Evolutionary conservation across 208 protist genomes (phyloP).

Genomic region (Acanthamoeba healyi): DNA sequence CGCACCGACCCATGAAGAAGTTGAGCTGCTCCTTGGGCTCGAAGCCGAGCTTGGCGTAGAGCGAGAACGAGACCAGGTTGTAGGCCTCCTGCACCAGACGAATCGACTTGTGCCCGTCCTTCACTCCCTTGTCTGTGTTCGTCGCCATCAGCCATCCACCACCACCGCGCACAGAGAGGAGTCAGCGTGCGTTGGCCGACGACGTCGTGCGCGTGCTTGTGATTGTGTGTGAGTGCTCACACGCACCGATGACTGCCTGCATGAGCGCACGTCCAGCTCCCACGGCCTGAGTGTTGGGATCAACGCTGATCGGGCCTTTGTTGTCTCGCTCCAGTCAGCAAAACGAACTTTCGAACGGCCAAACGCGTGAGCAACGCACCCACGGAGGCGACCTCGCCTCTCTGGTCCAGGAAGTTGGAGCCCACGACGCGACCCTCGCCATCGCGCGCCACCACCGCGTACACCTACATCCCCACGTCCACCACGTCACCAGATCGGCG

Average conservation of each 20-base stretch:
- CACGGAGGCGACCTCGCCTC: neutral
- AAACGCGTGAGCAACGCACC: neutral
- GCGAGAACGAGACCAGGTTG: conserved; percentile 49
- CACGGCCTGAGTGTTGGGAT: conserved; percentile 2
- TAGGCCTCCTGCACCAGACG: conserved; percentile 46
- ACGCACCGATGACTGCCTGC: conserved; percentile 41
- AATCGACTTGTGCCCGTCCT: conserved; percentile 50
- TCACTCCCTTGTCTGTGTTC: conserved; percentile 24
- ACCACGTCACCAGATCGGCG: too few relatives aligned
- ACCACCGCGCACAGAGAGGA: too few relatives aligned
- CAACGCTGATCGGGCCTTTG: neutral
- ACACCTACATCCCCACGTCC: neutral
- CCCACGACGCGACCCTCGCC: conserved; percentile 25
- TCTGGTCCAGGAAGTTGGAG: conserved; percentile 38
- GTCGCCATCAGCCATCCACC: neutral
- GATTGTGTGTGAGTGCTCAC: neutral
- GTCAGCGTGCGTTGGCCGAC: neutral
- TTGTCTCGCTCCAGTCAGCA: neutral
- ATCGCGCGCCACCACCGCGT: neutral
- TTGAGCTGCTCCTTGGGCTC: conserved; percentile 39
- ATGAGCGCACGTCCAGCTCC: conserved; percentile 26
- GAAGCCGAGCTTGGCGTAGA: conserved; percentile 62
- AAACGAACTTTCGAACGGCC: neutral
- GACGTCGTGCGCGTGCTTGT: neutral
- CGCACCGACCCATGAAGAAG: conserved; percentile 61